Percentiles rank a stretch among this genome's conserved stretches.
Conservation (phyloP, 73 alveolate species). For the Urostyla sp. region DNA sequence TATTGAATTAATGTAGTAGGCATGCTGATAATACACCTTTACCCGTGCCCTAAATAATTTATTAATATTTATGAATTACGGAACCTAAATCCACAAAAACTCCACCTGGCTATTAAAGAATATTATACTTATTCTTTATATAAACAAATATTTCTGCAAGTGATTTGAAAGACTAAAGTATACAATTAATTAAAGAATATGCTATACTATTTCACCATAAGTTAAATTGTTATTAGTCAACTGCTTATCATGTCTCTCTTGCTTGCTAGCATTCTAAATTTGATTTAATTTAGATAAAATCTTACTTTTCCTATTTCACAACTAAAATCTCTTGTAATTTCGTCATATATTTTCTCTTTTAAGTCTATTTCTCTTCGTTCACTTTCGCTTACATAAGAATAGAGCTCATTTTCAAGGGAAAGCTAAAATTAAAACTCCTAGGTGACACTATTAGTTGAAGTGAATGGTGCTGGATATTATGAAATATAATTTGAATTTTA, state of each 20-base stretch:
- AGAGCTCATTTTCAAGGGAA: constrained; percentile 5
- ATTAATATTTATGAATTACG: neutral
- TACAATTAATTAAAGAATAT: neutral
- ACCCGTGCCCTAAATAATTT: constrained; percentile 41
- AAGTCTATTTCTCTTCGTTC: neutral
- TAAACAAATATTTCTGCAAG: neutral
- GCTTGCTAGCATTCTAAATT: constrained; percentile 24
- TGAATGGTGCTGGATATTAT: too few species aligned
- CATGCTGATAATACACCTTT: constrained; percentile 27
- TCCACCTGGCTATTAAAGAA: constrained; percentile 11
- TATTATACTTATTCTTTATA: constrained; percentile 13
- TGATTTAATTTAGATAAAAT: neutral
- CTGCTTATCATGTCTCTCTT: constrained; percentile 41
- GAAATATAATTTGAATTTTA: too few species aligned
- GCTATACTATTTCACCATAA: constrained; percentile 36
- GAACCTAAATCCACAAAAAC: constrained; percentile 33
- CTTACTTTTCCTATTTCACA: constrained; percentile 48
- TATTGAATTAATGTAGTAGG: constrained; percentile 24
- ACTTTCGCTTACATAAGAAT: neutral
- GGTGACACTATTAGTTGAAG: too few species aligned
- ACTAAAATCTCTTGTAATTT: neutral
- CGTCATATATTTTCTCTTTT: neutral
- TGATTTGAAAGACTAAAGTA: constrained; percentile 33
- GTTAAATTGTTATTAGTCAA: constrained; percentile 11
- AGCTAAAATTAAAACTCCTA: too few species aligned